Base-by-base conservation (phyloP, 306 rosid genomes). In the Benincasa hispida region DNA sequence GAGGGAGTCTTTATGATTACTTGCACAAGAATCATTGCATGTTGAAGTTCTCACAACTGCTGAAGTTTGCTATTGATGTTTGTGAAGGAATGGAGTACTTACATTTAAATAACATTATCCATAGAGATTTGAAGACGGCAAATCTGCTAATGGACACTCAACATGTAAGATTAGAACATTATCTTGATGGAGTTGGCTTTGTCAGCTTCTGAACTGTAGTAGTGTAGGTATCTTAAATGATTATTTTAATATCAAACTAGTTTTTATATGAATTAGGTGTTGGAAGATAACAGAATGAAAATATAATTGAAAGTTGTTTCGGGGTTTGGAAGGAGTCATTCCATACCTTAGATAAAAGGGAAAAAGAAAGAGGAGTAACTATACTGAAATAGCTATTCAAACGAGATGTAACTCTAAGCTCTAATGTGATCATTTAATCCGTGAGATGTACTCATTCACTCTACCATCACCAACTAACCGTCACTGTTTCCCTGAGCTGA, bases 51-150 rank as follows among this genome's bases (percentile, higher is more conserved):
- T 68, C 91, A 62, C 92, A 86, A 67, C 82, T 95, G 78, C 87
- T 95, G 47, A 88, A 92, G 85, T 92, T 90, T 83, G 91, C 99
- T 39, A 83, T 90, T 79, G 93, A 95, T 89, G 92, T 95, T 81
- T 88, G 99, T 84, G 90, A 84, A 80, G 99, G 99, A 75, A 95
- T 95, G 99, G 98, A 86, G 81, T 95, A 95, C 85, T 86, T 95
- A 87, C 99, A 95, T 80, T 86, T 57, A 69, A 90, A 84, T 78
- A 85, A 87, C 87, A 95, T 95, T 77, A 89, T 95, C 72, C 99
- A 95, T 76, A 86, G 99, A 85, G 99, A 95, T 82, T 83, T 95
- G 85, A 95, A 95, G 97, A 92, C 99, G 0, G 99, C 99, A 79
- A 95, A 95, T 88, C 84, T 95, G 78, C 92, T 95, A 74, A 92